A percentile compares a stretch with the other conserved stretches of the same genome.
These are phyloP conservation scores for Penicillium fimorum DNA, from an alignment of 495 filamentous ascomycete genomes.

Conservation along the genomic window DNA sequence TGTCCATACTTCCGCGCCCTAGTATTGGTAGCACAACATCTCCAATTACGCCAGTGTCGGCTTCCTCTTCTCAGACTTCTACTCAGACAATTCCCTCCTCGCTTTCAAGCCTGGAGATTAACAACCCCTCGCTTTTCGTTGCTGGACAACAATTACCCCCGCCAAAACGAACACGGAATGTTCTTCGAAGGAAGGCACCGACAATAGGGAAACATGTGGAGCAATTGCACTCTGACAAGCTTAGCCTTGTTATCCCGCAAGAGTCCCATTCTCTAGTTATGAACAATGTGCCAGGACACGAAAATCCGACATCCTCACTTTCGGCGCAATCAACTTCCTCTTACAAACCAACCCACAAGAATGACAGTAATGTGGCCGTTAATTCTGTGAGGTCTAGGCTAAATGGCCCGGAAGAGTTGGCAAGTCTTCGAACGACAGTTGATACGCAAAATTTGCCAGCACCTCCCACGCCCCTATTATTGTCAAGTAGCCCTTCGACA, in stretches of 20 bases:
- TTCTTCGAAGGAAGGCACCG: slow-evolving; percentile 44
- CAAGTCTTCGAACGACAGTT: slow-evolving; percentile 44
- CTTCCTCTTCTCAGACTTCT: slow-evolving; percentile 16
- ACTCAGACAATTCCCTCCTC: slow-evolving; percentile 21
- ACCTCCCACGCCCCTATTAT: slow-evolving; percentile 63
- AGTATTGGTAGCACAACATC: slow-evolving; percentile 23
- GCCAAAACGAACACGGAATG: slow-evolving; percentile 37
- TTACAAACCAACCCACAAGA: slow-evolving; percentile 15
- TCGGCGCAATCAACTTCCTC: slow-evolving; percentile 11
- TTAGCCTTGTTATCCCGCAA: slow-evolving; percentile 40
- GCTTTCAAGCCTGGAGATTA: slow-evolving; percentile 20
- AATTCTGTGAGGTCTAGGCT: slow-evolving; percentile 13
- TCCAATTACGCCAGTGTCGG: slow-evolving; percentile 20
- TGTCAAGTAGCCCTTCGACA: slow-evolving; percentile 86
- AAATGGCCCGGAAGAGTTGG: slow-evolving; percentile 40
- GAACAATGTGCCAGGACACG: slow-evolving; percentile 6
- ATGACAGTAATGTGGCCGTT: slow-evolving; percentile 14
- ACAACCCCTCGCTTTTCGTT: slow-evolving; percentile 13
- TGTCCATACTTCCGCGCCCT: slow-evolving; percentile 36
- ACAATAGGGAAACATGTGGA: slow-evolving; percentile 40
- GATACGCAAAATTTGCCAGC: slow-evolving; percentile 62
- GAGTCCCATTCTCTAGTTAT: slow-evolving; percentile 12
- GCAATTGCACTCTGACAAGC: slow-evolving; percentile 30
- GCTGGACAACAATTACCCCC: slow-evolving; percentile 14
- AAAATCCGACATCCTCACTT: slow-evolving; percentile 7